Conservation (phyloP, 257 asterid species). For the Penstemon davidsonii region DNA sequence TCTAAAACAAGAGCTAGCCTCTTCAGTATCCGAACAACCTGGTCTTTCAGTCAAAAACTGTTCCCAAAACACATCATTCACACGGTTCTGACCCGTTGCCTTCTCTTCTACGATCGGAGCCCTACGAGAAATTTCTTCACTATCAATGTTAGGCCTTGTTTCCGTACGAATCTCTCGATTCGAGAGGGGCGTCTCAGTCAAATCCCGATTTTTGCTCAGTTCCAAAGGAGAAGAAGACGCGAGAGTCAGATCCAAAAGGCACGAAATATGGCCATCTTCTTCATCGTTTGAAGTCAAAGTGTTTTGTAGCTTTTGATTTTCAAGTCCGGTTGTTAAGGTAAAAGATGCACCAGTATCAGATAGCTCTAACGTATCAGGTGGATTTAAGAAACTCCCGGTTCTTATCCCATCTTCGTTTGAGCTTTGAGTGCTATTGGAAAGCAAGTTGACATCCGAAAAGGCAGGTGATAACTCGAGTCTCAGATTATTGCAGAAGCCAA, state of each 20-base stretch:
- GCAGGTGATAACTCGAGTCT: conserved; percentile 76
- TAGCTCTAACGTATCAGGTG: conserved; percentile 69
- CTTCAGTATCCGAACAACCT: conserved; percentile 76
- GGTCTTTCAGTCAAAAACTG: conserved; percentile 90
- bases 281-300: conserved; percentile 49
- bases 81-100: conserved; percentile 43
- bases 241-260: conserved; percentile 78
- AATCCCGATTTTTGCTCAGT: conserved; percentile 40
- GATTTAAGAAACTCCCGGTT: conserved; percentile 37
- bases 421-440: conserved; percentile 82
- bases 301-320: conserved; percentile 45
- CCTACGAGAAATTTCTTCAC: conserved; percentile 26
- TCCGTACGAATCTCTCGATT: conserved; percentile 40
- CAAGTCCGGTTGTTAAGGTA: conserved; percentile 40
- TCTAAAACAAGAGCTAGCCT: conserved; percentile 61
- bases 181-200: conserved; percentile 32
- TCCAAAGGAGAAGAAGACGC: conserved; percentile 77
- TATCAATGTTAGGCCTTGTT: conserved; percentile 31
- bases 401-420: conserved; percentile 72
- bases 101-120: background rate
- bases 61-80: conserved; percentile 94
- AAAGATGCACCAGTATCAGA: conserved; percentile 81
- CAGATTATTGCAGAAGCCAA: conserved; percentile 62
- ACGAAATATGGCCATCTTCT: conserved; percentile 56
- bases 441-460: conserved; percentile 67